Base-by-base conservation (phyloP, 805 yeast species). In the Sugiyamaella smithiae region DNA sequence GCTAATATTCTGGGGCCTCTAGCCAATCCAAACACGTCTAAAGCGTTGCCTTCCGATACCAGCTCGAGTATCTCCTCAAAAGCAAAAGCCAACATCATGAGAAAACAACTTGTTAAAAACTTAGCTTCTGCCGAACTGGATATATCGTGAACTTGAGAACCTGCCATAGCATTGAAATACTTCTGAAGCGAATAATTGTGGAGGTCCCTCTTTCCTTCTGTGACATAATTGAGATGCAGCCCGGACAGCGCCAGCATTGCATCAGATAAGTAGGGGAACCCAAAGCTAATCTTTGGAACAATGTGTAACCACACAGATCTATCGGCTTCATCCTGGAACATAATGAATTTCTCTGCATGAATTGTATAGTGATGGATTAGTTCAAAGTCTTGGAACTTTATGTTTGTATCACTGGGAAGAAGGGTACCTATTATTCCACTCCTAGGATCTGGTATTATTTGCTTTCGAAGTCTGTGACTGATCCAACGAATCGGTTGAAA, bases 51-150 rank as follows among this genome's bases (percentile, higher is more conserved):
- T 9, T 20, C 28, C 2, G 36, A 23, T 8, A 45, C 32, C 28
- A 37, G 16, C 26, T 45, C 43, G 16, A 45, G 24, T 17, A 43
- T 14, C 33, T 53, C 53, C 14, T 42, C 47, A 20, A 56, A 50
- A 1, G 49, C 48, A 46, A 46, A 52, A 12, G 54, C 49, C 40
- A 53, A 43, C 46, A 51, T 49, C 55, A 51, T 54, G 22, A 56
- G 32, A 23, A 56, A 50, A 33, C 50, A 45, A 9, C 48, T 28
- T 19, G 49, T 26, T 8, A 49, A 40, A 28, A 53, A 53, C 35
- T 26, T 22, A 4, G 47, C 48, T 43, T 56, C 59, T 4, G 40
- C 19, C 6, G 26, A 16, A 5, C 23, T 14, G 5, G 47, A 24
- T 28, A 49, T 12, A 16, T 37, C 43, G 22, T 41, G 37, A 20